Evolutionary conservation across 345 rosid genomes (phyloP).

Genomic region (Pistacia integerrima): DNA sequence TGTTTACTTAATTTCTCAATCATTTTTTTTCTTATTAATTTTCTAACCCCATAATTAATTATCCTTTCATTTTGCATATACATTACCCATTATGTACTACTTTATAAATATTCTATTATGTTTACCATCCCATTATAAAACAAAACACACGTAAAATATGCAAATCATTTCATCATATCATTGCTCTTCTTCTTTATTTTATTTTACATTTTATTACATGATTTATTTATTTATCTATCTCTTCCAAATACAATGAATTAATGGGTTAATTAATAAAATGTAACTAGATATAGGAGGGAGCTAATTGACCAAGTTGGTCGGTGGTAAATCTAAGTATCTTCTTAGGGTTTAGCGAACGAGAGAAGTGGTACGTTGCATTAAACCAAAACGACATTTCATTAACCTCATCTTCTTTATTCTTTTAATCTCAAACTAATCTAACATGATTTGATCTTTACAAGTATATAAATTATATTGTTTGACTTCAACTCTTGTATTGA

Average conservation of each 20-base stretch:
- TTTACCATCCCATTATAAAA: too few relatives aligned
- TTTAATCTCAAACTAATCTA: neutral
- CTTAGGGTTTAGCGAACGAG: slow-evolving; percentile 25
- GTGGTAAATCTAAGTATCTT: slow-evolving; percentile 21
- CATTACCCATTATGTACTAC: neutral
- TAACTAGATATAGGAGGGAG: neutral
- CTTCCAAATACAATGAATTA: too few relatives aligned
- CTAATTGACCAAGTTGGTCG: neutral
- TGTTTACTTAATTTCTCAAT: too few relatives aligned
- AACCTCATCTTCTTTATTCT: slow-evolving; percentile 13
- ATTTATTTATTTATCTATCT: too few relatives aligned
- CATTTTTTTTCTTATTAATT: too few relatives aligned
- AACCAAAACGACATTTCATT: slow-evolving; percentile 23
- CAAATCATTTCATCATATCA: neutral
- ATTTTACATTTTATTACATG: too few relatives aligned
- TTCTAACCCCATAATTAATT: too few relatives aligned
- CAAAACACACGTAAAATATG: neutral
- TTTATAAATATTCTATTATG: too few relatives aligned
- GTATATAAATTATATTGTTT: neutral
- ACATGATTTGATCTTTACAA: neutral
- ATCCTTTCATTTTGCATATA: too few relatives aligned
- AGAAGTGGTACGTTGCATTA: slow-evolving; percentile 31
- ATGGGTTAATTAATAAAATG: neutral
- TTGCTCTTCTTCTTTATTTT: too few relatives aligned
- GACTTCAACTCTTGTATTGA: neutral